Percentiles rank a stretch among this genome's conserved stretches.
Conservation (phyloP, 345 rosid genomes). For the Mangifera indica region DNA sequence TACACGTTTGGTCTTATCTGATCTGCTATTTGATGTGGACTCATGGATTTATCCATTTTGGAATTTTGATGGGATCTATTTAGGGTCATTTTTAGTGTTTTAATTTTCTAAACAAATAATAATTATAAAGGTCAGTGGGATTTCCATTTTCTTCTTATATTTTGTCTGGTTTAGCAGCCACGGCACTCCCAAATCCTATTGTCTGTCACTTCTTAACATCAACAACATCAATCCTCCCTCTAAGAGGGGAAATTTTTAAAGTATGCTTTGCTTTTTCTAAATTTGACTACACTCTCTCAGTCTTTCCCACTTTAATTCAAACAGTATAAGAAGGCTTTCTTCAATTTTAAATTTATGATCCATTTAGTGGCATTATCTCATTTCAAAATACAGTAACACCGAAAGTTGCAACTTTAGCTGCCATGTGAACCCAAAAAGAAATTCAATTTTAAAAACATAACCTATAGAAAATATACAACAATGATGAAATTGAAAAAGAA, state of each 20-base stretch:
- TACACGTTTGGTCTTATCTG: background rate
- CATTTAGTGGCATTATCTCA: background rate
- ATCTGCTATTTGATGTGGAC: background rate
- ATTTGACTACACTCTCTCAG: background rate
- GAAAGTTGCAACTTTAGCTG: background rate
- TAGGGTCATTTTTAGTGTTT: background rate
- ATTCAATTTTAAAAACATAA: background rate
- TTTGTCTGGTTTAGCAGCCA: background rate
- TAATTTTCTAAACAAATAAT: background rate
- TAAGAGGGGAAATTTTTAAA: background rate
- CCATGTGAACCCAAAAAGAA: background rate
- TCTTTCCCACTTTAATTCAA: conserved; percentile 6
- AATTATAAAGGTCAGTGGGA: background rate
- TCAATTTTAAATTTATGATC: background rate
- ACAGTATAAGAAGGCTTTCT: background rate
- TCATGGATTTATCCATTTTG: background rate
- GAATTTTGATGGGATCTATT: background rate
- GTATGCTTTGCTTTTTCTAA: background rate
- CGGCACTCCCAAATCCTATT: background rate
- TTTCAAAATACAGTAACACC: conserved; percentile 1
- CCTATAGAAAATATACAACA: too few species aligned
- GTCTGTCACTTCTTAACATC: background rate
- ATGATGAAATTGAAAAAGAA: too few species aligned
- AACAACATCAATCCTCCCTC: background rate
- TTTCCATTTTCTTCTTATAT: background rate